phyloP scores from a whole-genome alignment of 2,329 filamentous ascomycete species.

The Aphanoascus verrucosus region DNA sequence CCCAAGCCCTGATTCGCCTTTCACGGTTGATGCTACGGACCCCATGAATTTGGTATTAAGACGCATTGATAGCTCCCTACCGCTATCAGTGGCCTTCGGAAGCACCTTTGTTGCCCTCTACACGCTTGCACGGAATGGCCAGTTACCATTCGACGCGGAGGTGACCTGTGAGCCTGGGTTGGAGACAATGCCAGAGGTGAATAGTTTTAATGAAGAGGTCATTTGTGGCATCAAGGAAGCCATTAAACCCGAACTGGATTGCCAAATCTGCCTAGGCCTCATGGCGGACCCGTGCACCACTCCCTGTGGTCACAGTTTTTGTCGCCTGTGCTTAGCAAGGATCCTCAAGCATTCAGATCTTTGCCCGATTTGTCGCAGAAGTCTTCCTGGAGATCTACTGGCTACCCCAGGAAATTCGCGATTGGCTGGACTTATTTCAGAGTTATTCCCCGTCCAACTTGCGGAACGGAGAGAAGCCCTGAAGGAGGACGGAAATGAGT shows the following conservation, averaged over 20 bases:
- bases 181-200: slow-evolving; percentile 21
- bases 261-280: slow-evolving; percentile 74
- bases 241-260: slow-evolving; percentile 64
- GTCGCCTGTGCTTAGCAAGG: slow-evolving; percentile 64
- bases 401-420: slow-evolving; percentile 50
- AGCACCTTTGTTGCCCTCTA: slow-evolving; percentile 5
- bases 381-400: slow-evolving; percentile 44
- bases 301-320: slow-evolving; percentile 81
- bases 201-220: slow-evolving; percentile 38
- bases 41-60: slow-evolving; percentile 40
- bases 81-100: neutral
- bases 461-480: slow-evolving; percentile 46
- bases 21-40: slow-evolving; percentile 33
- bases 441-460: slow-evolving; percentile 60
- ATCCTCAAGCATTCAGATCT: slow-evolving; percentile 65
- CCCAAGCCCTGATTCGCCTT: slow-evolving; percentile 31
- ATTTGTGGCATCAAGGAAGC: slow-evolving; percentile 51
- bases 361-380: slow-evolving; percentile 70
- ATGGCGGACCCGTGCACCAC: slow-evolving; percentile 77
- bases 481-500: slow-evolving; percentile 47
- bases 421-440: slow-evolving; percentile 52
- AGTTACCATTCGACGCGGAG: slow-evolving; percentile 43
- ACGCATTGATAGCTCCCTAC: neutral
- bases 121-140: slow-evolving; percentile 51
- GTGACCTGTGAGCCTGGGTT: slow-evolving; percentile 18